phyloP scores from a whole-genome alignment of 2,329 filamentous ascomycete species.

The Fusarium sp. region DNA sequence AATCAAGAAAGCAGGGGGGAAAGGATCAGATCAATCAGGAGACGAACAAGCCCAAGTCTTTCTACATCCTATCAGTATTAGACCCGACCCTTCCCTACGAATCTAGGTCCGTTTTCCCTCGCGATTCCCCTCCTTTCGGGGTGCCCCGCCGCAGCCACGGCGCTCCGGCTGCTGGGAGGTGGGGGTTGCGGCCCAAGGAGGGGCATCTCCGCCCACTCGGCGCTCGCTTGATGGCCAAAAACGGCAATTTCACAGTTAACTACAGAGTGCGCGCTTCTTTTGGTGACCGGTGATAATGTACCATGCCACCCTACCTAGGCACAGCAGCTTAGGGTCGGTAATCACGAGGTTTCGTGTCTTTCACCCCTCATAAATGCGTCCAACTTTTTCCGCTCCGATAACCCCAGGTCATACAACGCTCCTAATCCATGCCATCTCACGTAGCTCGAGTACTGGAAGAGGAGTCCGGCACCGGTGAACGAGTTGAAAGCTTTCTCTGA shows the following conservation, averaged over 20 bases:
- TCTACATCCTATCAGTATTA: not conserved
- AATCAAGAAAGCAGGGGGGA: not conserved
- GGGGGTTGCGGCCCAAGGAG: not conserved
- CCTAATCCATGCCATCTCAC: not conserved
- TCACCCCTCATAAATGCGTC: not conserved
- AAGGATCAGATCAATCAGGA: not conserved
- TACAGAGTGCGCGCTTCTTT: too few species aligned
- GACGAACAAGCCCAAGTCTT: not conserved
- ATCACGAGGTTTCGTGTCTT: not conserved
- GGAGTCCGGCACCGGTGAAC: not conserved
- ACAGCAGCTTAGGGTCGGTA: not conserved
- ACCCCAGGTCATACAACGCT: too few species aligned
- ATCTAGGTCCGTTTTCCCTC: not conserved
- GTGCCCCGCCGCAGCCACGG: not conserved
- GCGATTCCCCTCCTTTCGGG: not conserved
- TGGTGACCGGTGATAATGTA: not conserved
- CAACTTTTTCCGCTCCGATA: too few species aligned
- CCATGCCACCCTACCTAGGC: not conserved
- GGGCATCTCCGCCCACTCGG: not conserved
- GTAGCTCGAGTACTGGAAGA: conserved; percentile 8
- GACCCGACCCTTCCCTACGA: not conserved
- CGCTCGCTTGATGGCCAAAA: not conserved
- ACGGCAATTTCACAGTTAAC: not conserved
- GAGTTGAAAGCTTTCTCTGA: conserved; percentile 9
- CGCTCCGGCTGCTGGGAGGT: not conserved